A percentile compares a stretch with the other conserved stretches of the same genome.
Conservation (phyloP, 1,284 basidiomycete species). For the Ganoderma lingzhi region DNA sequence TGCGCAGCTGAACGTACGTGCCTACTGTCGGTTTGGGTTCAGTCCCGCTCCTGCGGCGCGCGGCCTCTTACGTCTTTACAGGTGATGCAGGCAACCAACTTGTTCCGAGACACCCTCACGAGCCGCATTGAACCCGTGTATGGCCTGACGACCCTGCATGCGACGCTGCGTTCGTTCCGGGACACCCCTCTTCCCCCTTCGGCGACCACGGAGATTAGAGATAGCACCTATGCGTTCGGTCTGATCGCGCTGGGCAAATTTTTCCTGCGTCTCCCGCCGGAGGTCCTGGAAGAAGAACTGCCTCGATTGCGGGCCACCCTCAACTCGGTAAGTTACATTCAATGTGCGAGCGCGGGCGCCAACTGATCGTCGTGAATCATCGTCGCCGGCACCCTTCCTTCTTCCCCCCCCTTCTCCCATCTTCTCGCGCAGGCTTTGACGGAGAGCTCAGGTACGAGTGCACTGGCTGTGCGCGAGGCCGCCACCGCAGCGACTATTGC, state of each 20-base stretch:
- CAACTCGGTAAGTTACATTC: constrained; percentile 60
- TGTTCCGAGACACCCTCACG: constrained; percentile 77
- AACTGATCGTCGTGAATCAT: constrained; percentile 21
- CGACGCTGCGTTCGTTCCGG: constrained; percentile 69
- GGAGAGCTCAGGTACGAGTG: constrained; percentile 56
- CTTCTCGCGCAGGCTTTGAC: constrained; percentile 65
- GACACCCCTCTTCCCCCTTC: constrained; percentile 52
- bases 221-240: constrained; percentile 79
- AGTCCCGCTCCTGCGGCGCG: constrained; percentile 19
- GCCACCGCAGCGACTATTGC: constrained; percentile 83
- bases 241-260: constrained; percentile 84
- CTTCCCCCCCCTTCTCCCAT: constrained; percentile 9
- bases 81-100: constrained; percentile 83
- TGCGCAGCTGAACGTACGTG: constrained; percentile 69
- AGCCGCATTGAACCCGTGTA: constrained; percentile 81
- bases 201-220: constrained; percentile 58
- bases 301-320: constrained; percentile 76
- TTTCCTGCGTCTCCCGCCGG: constrained; percentile 77
- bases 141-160: constrained; percentile 82
- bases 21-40: constrained; percentile 28
- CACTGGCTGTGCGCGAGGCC: constrained; percentile 81
- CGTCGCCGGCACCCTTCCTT: constrained; percentile 1
- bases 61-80: constrained; percentile 41
- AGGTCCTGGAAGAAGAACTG: constrained; percentile 86
- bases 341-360: constrained; percentile 9